Evolutionary conservation across 163 green algal species (phyloP), one percentile per base, ranked within the genome.

Genomic region (Coccomyxa subellipsoidea): DNA sequence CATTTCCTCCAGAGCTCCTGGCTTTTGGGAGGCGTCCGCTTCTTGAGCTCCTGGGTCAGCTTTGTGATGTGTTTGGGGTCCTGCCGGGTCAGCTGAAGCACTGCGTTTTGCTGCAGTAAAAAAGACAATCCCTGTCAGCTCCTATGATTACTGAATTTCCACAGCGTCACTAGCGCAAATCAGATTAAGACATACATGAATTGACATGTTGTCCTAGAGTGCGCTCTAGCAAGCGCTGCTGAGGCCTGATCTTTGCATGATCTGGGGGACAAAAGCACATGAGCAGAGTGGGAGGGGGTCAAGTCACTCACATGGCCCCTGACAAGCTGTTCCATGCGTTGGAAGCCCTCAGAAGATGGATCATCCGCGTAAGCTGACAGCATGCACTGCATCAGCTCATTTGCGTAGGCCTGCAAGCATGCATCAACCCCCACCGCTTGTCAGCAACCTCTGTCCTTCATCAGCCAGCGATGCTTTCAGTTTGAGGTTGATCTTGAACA

Each of bases 381-480:
- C 70, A 77, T 77, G 70, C 70, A 77, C 70, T 77, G 32, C 70
- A 77, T 77, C 32, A 77, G 21, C 32, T 38, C 70, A 31, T 38
- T 40, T n/a, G 34, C 32, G 27, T 77, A 77, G 9, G 70, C 32
- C 70, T 77, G 70, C 70, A 34, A 1, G 47, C 47, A 59, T 8
- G 23, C 23, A 27, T 12, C 2, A 59, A 59, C 3, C 47, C 2
- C 21, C 3, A 12, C 47, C 10, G 40, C 47, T 18, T 7, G 47
- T 59, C 47, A 59, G 47, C 21, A 12, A 59, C n/a, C n/a, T n/a
- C n/a, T n/a, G n/a, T n/a, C n/a, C n/a, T n/a, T n/a, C n/a, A n/a
- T n/a, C n/a, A n/a, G n/a, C n/a, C n/a, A n/a, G n/a, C n/a, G n/a
- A n/a, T n/a, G n/a, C n/a, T n/a, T n/a, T n/a, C n/a, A n/a, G n/a